A percentile compares a stretch with the other conserved stretches of the same genome.
These are phyloP conservation scores for Neobulgaria alba DNA, from an alignment of 2,329 filamentous ascomycete genomes.

Conservation along the genomic window DNA sequence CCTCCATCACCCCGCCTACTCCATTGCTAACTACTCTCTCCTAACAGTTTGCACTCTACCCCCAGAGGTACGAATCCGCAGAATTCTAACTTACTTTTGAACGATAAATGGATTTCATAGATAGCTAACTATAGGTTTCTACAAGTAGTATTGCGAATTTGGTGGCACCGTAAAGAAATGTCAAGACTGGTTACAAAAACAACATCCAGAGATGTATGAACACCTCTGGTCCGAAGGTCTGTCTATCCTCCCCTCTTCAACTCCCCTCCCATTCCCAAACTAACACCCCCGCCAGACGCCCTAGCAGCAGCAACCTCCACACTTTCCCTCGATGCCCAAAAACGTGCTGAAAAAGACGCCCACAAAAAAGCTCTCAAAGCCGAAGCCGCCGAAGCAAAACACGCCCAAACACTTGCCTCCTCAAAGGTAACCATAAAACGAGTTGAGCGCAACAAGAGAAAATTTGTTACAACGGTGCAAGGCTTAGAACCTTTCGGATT, in stretches of 20 bases:
- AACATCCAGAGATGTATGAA: slow-evolving; percentile 65
- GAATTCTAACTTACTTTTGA: not conserved
- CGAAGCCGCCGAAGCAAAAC: slow-evolving; percentile 74
- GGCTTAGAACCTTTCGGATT: slow-evolving; percentile 86
- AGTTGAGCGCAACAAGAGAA: slow-evolving; percentile 96
- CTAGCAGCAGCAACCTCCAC: slow-evolving; percentile 76
- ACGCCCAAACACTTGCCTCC: slow-evolving; percentile 67
- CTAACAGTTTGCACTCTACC: slow-evolving; percentile 53
- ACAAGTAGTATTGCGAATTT: slow-evolving; percentile 89
- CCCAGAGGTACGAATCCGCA: slow-evolving; percentile 44
- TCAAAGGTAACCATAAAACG: slow-evolving; percentile 88
- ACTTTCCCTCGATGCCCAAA: slow-evolving; percentile 83
- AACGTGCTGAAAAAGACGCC: slow-evolving; percentile 91
- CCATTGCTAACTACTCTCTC: not conserved
- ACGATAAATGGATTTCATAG: not conserved
- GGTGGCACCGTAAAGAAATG: slow-evolving; percentile 95
- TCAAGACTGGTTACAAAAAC: slow-evolving; percentile 83
- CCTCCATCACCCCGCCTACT: not conserved
- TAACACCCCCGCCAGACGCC: slow-evolving; percentile 46
- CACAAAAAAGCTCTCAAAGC: slow-evolving; percentile 96
- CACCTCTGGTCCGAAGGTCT: slow-evolving; percentile 80
- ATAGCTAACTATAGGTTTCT: slow-evolving; percentile 3
- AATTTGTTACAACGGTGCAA: slow-evolving; percentile 87
- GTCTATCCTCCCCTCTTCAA: slow-evolving; percentile 13
- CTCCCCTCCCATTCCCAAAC: not conserved